Evolutionary conservation across 345 rosid species (phyloP), one percentile per base, ranked within the genome.

Genomic region (Eucalyptus sp.): DNA sequence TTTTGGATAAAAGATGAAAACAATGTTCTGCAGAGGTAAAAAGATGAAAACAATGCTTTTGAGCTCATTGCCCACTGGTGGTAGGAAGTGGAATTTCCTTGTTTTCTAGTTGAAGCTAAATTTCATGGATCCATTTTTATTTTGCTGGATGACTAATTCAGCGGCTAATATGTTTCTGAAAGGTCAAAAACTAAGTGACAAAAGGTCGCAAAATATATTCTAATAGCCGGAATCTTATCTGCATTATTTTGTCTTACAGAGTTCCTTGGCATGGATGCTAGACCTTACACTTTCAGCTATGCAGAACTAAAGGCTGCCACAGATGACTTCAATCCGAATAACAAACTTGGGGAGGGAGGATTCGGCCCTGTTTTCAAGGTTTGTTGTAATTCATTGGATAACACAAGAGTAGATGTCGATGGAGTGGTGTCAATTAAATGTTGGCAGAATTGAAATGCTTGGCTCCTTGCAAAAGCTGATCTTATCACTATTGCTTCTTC

Each of bases 281-380:
- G 90, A 87, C 96, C 96, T 16, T 92, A 94, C 91, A 95, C 97
- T 86, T 96, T 96, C 92, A 93, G 91, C 89, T 94, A 91, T 91
- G 90, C 93, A 25, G 95, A 95, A 89, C 94, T 96, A 58, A 95
- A 88, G 92, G 66, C 92, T 89, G 97, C 96, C 37, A 94, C 97
- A 37, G 93, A 95, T 50, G 96, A 94, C 89, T 96, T 96, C 86
- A 93, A 89, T 91, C 90, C 92, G 98, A 97, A n/a, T n/a, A n/a
- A n/a, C n/a, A n/a, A n/a, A n/a, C n/a, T n/a, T n/a, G n/a, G n/a
- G n/a, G n/a, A n/a, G 92, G 98, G 98, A 91, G 98, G 98, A 87
- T 96, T 95, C 90, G 97, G 99, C 90, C 95, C 98, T 5, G 98
- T 96, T 87, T 97, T 88, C 60, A 93, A 71, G 83, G 83, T 71